Percentiles rank a stretch among this genome's conserved stretches.
These are phyloP conservation scores for Smittium culicis DNA, from an alignment of 371 early-diverging fungal genomes.

Conservation along the genomic window DNA sequence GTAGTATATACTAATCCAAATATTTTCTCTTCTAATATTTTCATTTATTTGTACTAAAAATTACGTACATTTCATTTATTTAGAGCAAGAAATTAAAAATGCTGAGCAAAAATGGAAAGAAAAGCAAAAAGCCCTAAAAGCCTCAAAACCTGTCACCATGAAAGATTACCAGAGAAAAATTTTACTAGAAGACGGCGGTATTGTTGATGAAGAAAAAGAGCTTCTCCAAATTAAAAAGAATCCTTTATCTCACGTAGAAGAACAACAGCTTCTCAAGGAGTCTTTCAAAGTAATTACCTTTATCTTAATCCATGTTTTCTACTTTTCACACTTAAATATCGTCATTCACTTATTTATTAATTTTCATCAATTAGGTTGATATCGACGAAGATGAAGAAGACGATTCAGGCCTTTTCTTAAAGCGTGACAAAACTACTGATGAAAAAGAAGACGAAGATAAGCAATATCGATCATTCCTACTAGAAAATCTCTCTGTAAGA, in stretches of 20 bases:
- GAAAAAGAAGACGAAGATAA: slow-evolving; percentile 65
- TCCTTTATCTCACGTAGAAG: slow-evolving; percentile 54
- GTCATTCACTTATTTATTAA: neutral
- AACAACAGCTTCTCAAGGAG: slow-evolving; percentile 66
- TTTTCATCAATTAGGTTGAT: slow-evolving; percentile 28
- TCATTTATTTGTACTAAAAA: slow-evolving; percentile 4
- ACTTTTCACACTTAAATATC: neutral
- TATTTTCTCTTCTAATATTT: slow-evolving; percentile 26
- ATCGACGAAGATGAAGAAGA: slow-evolving; percentile 45
- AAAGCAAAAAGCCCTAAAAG: slow-evolving; percentile 38
- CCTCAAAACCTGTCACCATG: slow-evolving; percentile 44
- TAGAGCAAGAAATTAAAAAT: slow-evolving; percentile 42
- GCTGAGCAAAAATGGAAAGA: slow-evolving; percentile 47
- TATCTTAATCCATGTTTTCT: neutral
- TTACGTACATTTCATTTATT: neutral
- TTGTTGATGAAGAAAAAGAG: slow-evolving; percentile 41
- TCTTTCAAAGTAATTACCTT: slow-evolving; percentile 51
- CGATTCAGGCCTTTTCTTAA: slow-evolving; percentile 46
- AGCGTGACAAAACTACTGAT: slow-evolving; percentile 51
- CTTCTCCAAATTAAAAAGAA: slow-evolving; percentile 19
- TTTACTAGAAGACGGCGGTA: slow-evolving; percentile 54
- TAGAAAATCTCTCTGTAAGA: slow-evolving; percentile 53
- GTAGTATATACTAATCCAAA: too few species aligned
- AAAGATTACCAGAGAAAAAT: slow-evolving; percentile 66
- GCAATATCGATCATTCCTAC: slow-evolving; percentile 66